Evolutionary conservation across 148 eudicot species (phyloP), one percentile per base, ranked within the genome.

Genomic region (Drosera capensis): DNA sequence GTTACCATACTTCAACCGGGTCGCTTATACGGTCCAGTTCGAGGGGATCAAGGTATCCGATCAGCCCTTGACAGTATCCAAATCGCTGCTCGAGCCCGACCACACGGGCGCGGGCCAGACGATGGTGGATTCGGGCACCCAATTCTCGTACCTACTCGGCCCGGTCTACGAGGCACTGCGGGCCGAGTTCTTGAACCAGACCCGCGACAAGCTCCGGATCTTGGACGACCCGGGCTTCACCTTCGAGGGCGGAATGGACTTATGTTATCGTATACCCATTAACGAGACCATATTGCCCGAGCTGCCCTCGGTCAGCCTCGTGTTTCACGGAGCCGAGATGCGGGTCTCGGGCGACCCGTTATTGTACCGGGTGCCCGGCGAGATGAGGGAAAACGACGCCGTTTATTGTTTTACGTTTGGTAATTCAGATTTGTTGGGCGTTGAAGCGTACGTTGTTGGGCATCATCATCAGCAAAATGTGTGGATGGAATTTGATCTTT

Each of bases 91-190:
- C 21, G 71, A 56, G 21, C 94, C 94, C 1, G 94, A 82, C 43
- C 86, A 75, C 30, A 72, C 82, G 5, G 94, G 94, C 2, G 86
- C 94, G 48, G 94, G 94, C 44, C 94, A 59, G 13, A 70, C 74
- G 23, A 69, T 69, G 74, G 70, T 69, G 0, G 74, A 69, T 30
- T 69, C 74, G 1, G 94, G 94, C 9, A 82, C 94, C 26, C 94
- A 82, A 34, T 82, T 75, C 56, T 71, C 82, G 0, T 70, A 78
- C 59, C 64, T 82, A 1, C 75, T 82, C 3, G 94, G 82, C 0
- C 73, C 77, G 15, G 94, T 47, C 7, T 82, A 82, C 64, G 59
- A 59, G 20, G 72, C 67, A 0, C 40, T 82, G n/a, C 57, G 50
- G 23, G 53, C 61, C 57, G 90, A 80, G 49, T 70, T 65, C 49